Evolutionary conservation across 495 filamentous ascomycete genomes (phyloP).

Genomic region (Hyaloscypha bicolor): DNA sequence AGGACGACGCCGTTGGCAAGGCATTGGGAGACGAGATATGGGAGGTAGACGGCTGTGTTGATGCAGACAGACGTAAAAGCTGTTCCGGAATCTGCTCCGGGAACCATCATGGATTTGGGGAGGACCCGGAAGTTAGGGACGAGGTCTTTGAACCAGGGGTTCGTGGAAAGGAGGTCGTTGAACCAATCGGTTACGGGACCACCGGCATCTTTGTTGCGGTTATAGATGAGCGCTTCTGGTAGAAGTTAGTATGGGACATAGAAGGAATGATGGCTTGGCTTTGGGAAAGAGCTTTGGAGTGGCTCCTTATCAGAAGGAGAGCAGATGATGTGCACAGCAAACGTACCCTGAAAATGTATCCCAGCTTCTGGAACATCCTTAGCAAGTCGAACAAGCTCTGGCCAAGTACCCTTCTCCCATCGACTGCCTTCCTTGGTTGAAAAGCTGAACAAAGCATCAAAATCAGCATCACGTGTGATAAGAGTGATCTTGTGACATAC

Average conservation of each 20-base stretch:
- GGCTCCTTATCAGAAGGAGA: neutral
- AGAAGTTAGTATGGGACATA: neutral
- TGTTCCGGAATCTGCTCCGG: conserved; percentile 66
- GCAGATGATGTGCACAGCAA: neutral
- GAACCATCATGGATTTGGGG: conserved; percentile 53
- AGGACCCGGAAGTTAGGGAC: conserved; percentile 71
- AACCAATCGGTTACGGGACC: conserved; percentile 40
- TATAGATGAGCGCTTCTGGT: conserved; percentile 61
- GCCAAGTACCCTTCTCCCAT: conserved; percentile 72
- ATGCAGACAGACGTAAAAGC: conserved; percentile 86
- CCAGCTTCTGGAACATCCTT: conserved; percentile 81
- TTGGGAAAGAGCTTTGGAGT: neutral
- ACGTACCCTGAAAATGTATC: conserved; percentile 79
- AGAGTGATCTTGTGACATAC: conserved; percentile 45
- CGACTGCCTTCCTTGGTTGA: conserved; percentile 34
- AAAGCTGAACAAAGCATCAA: conserved; percentile 11
- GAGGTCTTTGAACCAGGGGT: conserved; percentile 83
- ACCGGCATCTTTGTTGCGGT: conserved; percentile 61
- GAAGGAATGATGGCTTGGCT: neutral
- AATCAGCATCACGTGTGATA: conserved; percentile 29
- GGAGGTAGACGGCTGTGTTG: conserved; percentile 85
- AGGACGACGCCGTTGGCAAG: conserved; percentile 68
- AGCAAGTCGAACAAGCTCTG: conserved; percentile 64
- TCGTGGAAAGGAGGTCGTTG: conserved; percentile 61
- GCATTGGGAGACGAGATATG: conserved; percentile 81